These are phyloP conservation scores for Cicer yamashitae DNA, from an alignment of 306 rosid species.

Conservation along the genomic window DNA sequence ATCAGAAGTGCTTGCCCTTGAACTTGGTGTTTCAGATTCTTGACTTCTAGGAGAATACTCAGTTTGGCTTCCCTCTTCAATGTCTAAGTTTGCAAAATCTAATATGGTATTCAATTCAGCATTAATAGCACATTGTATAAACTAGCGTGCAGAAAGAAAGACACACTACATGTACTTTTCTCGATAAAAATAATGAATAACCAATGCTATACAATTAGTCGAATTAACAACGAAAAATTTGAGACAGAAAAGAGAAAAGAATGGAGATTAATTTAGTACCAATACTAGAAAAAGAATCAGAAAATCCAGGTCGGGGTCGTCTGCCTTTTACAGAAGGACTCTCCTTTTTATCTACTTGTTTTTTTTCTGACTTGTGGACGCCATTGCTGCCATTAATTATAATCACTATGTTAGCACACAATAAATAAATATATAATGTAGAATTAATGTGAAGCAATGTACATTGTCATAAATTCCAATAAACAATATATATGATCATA, in stretches of 20 bases:
- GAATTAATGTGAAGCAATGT: slow-evolving; percentile 44
- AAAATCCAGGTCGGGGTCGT: slow-evolving; percentile 59
- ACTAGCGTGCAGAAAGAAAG: not conserved
- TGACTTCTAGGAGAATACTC: slow-evolving; percentile 55
- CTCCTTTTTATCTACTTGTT: slow-evolving; percentile 42
- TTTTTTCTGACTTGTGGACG: slow-evolving; percentile 46
- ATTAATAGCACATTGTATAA: slow-evolving; percentile 12
- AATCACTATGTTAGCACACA: slow-evolving; percentile 49
- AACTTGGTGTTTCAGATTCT: slow-evolving; percentile 56
- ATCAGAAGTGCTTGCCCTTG: slow-evolving; percentile 74
- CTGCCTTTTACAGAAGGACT: slow-evolving; percentile 42
- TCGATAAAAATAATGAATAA: no score
- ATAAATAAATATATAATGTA: slow-evolving; percentile 21
- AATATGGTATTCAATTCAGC: slow-evolving; percentile 32
- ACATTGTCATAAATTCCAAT: slow-evolving; percentile 30
- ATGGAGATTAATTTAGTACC: slow-evolving; percentile 55
- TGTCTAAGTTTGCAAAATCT: slow-evolving; percentile 58
- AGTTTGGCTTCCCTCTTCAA: slow-evolving; percentile 48
- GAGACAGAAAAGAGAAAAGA: not conserved
- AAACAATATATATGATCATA: not conserved
- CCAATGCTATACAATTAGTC: no score
- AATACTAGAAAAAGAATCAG: slow-evolving; percentile 62
- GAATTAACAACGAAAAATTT: not conserved
- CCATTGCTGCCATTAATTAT: slow-evolving; percentile 63
- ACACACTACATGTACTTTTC: no score